Evolutionary conservation across 2,329 filamentous ascomycete species (phyloP).

Genomic region (Botrytis aclada): DNA sequence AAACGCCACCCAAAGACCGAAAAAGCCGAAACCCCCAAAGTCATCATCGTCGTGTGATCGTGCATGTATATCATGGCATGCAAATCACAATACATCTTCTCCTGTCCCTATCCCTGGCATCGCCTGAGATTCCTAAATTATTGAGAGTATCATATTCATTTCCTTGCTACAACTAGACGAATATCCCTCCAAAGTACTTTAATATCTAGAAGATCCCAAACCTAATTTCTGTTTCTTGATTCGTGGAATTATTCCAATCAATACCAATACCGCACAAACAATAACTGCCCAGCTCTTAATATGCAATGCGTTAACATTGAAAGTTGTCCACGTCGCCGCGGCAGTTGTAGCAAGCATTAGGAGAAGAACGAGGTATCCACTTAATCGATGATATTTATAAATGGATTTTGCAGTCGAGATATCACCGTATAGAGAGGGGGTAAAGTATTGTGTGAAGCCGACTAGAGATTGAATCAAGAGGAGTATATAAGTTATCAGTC

Average conservation of each 20-base stretch:
- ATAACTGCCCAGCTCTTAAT: conserved; percentile 76
- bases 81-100: neutral
- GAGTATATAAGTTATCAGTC: conserved; percentile 69
- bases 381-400: conserved; percentile 84
- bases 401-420: conserved; percentile 74
- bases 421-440: conserved; percentile 72
- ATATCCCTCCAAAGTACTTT: neutral
- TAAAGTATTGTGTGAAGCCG: conserved; percentile 79
- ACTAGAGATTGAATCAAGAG: conserved; percentile 72
- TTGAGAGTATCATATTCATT: neutral
- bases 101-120: neutral
- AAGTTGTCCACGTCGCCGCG: conserved; percentile 74
- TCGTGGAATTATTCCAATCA: conserved; percentile 71
- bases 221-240: conserved; percentile 83
- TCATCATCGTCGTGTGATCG: neutral
- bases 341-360: conserved; percentile 71
- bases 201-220: neutral
- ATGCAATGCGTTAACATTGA: conserved; percentile 63
- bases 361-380: conserved; percentile 70
- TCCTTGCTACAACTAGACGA: neutral
- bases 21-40: neutral
- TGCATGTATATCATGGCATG: neutral
- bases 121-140: neutral
- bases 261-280: conserved; percentile 60
- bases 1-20: neutral